Percentiles rank a stretch among this genome's conserved stretches.
Evolutionary conservation across 768 basidiomycete genomes (phyloP).

Genomic region (Holtermannia corniformis): DNA sequence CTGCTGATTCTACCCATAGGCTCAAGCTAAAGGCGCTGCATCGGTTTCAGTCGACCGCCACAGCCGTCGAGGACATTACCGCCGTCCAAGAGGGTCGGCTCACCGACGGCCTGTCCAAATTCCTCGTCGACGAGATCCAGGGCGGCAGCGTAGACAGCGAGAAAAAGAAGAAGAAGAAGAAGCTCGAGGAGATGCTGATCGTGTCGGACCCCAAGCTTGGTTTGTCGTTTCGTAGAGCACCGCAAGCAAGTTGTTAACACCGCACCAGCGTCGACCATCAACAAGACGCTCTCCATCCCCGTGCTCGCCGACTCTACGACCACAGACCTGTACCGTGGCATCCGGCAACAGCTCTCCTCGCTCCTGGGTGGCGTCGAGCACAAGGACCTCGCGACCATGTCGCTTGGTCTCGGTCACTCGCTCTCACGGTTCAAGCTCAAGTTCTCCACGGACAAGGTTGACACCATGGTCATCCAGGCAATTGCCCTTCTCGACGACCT

Average conservation of each 20-base stretch:
- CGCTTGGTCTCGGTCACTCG: conserved; percentile 91
- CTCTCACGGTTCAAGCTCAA: conserved; percentile 97
- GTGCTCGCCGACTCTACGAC: conserved; percentile 55
- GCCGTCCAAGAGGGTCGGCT: conserved; percentile 86
- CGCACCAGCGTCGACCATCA: conserved; percentile 64
- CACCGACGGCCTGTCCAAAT: conserved; percentile 85
- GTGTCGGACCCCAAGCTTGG: conserved; percentile 88
- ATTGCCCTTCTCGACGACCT: conserved; percentile 95
- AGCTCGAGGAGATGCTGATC: conserved; percentile 56
- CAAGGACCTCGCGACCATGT: conserved; percentile 87
- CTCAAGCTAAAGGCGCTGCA: conserved; percentile 91
- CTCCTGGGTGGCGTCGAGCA: conserved; percentile 63
- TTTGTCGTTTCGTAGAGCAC: conserved; percentile 42
- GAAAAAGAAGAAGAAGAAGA: conserved; percentile 71
- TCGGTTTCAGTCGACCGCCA: conserved; percentile 91
- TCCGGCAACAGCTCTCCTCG: conserved; percentile 73
- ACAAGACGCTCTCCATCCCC: conserved; percentile 87
- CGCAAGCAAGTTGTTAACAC: not conserved
- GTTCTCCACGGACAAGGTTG: conserved; percentile 98
- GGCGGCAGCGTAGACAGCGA: conserved; percentile 54
- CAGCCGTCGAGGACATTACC: conserved; percentile 92
- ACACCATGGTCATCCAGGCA: conserved; percentile 98
- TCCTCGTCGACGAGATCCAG: conserved; percentile 48
- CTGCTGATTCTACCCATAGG: conserved; percentile 44
- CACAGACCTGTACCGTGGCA: conserved; percentile 87